phyloP scores from a whole-genome alignment of 805 yeast genomes.

The Kluyveromyces aestuarii region DNA sequence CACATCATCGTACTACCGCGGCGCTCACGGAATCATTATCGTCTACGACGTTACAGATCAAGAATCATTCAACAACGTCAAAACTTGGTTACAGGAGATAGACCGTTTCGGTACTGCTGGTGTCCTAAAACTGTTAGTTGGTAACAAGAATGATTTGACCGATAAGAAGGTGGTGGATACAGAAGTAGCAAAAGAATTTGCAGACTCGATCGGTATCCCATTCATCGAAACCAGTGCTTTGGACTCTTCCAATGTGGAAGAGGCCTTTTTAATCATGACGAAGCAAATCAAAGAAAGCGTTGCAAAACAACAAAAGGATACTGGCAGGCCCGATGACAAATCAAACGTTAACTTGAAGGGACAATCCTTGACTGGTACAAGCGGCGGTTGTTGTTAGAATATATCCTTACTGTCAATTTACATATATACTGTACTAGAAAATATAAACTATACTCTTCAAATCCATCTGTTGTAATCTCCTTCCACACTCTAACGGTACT shows the following conservation, averaged over 20 bases:
- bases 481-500: conserved; percentile 11
- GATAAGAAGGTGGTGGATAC: conserved; percentile 94
- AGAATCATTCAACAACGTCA: conserved; percentile 90
- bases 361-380: conserved; percentile 41
- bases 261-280: conserved; percentile 97
- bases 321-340: conserved; percentile 36
- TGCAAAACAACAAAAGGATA: conserved; percentile 50
- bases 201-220: conserved; percentile 84
- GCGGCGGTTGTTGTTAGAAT: conserved; percentile 41
- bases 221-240: conserved; percentile 94
- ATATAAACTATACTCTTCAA: conserved; percentile 2
- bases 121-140: conserved; percentile 89
- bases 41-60: conserved; percentile 98
- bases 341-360: conserved; percentile 68
- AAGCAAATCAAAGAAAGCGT: conserved; percentile 95
- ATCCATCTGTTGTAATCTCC: too few relatives aligned
- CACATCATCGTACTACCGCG: conserved; percentile 95
- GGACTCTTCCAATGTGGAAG: conserved; percentile 93
- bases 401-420: background rate
- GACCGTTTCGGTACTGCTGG: conserved; percentile 98
- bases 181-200: conserved; percentile 94
- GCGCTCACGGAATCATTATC: conserved; percentile 96
- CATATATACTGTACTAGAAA: background rate
- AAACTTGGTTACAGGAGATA: conserved; percentile 97
- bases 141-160: conserved; percentile 89